Evolutionary conservation across 192 early-diverging fungal genomes (phyloP), one percentile per base, ranked within the genome.

Genomic region (Umbelopsis vinacea): DNA sequence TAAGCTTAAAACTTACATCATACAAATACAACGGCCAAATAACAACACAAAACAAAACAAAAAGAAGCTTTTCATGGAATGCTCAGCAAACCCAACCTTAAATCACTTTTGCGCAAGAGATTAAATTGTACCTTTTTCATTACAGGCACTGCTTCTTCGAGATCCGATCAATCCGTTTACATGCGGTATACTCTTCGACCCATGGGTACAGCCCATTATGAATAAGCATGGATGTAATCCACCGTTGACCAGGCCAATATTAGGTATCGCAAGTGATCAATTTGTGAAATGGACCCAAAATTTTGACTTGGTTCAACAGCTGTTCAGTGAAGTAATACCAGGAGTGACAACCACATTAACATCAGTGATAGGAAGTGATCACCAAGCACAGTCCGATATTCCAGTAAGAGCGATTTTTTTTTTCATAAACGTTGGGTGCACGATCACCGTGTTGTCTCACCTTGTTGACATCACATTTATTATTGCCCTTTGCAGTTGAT

Each of bases 241-340:
- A 21, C 38, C 71, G 35, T 19, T 40, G 15, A 50, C 38, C 7
- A 12, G 22, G 21, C 71, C 70, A 19, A 24, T 66, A 19, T 12
- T 72, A 4, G 46, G 35, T 26, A 67, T 68, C 4, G 4, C 37
- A 7, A 67, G 57, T 43, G 72, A 74, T 19, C 26, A 74, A 46
- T 74, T 74, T 29, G 37, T 66, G 10, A 38, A 68, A 12, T 74
- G 72, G 72, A 23, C 72, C 6, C 37, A 66, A 43, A 74, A 74
- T 37, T 74, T 68, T 68, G 66, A 67, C 12, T 53, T 43, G 37
- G 35, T 74, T 22, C 23, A 74, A 21, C 45, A 74, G 23, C 66
- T 74, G 38, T n/a, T 68, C 3, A 47, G 45, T n/a, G 33, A 35
- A 1, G 46, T 66, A 8, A 24, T 38, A 19, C 23, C 10, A n/a